phyloP scores from a whole-genome alignment of 1,139 yeast genomes.

The Yamadazyma buinensis region DNA sequence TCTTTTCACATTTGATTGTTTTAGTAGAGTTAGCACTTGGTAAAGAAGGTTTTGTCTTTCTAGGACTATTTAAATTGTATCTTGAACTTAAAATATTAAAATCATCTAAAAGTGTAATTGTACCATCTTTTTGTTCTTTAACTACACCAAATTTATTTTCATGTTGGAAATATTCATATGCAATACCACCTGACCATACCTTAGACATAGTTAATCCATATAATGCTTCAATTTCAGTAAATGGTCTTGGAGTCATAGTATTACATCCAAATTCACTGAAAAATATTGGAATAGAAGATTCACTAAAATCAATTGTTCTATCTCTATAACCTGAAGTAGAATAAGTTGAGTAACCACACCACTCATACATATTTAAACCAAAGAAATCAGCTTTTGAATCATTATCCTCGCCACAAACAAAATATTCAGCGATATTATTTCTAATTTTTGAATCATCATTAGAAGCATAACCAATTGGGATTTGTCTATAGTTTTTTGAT shows the following conservation, averaged over 20 bases:
- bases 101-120: conserved; percentile 40
- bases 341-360: conserved; percentile 64
- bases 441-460: conserved; percentile 57
- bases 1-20: conserved; percentile 3
- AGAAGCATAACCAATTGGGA: conserved; percentile 62
- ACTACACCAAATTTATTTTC: conserved; percentile 35
- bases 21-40: conserved; percentile 4
- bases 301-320: conserved; percentile 44
- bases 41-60: conserved; percentile 13
- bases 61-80: conserved; percentile 30
- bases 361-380: conserved; percentile 61
- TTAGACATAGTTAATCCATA: conserved; percentile 33
- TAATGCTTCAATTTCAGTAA: conserved; percentile 43
- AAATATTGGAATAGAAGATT: conserved; percentile 52
- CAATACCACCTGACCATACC: conserved; percentile 43
- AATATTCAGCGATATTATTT: conserved; percentile 42
- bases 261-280: conserved; percentile 66
- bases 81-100: conserved; percentile 34
- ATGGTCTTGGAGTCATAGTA: conserved; percentile 50
- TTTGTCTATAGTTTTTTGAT: conserved; percentile 37
- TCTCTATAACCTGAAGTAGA: conserved; percentile 55
- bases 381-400: conserved; percentile 44
- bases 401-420: conserved; percentile 39
- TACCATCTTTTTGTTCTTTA: conserved; percentile 21
- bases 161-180: conserved; percentile 37